Conservation (phyloP, 495 filamentous ascomycete genomes). For the Podospora pseudocomata region DNA sequence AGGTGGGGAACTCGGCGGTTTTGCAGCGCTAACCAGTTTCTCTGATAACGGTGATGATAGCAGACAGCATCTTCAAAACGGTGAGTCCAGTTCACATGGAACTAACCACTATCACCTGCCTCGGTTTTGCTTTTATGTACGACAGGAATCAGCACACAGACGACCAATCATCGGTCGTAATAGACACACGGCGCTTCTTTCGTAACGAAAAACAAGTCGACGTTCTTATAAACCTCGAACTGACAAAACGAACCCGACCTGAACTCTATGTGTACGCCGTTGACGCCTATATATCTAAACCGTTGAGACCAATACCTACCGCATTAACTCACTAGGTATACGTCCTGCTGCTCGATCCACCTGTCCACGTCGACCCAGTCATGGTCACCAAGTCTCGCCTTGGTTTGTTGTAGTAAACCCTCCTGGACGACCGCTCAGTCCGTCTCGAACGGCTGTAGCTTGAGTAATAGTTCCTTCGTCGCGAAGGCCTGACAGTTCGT, state of each 20-base stretch:
- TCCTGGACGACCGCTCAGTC: conserved; percentile 19
- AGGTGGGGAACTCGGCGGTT: background rate
- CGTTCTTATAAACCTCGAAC: no score
- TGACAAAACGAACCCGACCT: no score
- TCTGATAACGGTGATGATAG: background rate
- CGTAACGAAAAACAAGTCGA: background rate
- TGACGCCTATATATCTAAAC: background rate
- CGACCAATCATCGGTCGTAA: background rate
- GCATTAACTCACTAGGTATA: background rate
- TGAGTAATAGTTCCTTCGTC: background rate
- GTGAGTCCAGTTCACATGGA: background rate
- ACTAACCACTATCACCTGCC: background rate
- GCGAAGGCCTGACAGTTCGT: conserved; percentile 14
- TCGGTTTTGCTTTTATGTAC: background rate
- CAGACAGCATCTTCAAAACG: background rate
- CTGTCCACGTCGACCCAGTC: conserved; percentile 25
- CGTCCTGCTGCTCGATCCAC: background rate
- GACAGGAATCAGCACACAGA: background rate
- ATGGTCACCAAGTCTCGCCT: conserved; percentile 29
- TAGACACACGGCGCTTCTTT: background rate
- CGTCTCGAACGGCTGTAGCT: conserved; percentile 12
- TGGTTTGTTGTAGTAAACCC: conserved; percentile 27
- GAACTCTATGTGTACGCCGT: background rate
- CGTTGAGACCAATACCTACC: background rate
- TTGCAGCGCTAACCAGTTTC: background rate